Evolutionary conservation across 495 filamentous ascomycete genomes (phyloP).

Genomic region (Penicillium paxilli): DNA sequence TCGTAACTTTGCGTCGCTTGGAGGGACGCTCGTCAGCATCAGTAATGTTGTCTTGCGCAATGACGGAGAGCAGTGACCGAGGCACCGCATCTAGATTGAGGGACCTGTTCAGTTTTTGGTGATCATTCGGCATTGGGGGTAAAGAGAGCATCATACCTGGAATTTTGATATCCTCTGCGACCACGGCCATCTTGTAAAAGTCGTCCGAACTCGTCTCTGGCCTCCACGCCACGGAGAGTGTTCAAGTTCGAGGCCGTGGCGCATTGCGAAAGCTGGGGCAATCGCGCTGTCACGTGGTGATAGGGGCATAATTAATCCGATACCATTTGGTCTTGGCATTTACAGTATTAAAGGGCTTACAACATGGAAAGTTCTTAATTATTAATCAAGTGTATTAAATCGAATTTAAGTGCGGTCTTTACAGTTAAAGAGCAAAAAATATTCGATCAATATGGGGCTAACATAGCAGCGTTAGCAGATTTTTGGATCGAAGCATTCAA

Average conservation of each 20-base stretch:
- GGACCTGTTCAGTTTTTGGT: constrained; percentile 7
- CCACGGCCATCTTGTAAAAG: constrained; percentile 26
- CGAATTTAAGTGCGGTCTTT: no score
- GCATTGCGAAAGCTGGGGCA: constrained; percentile 5
- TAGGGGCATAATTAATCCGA: constrained; percentile 7
- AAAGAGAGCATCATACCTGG: constrained; percentile 18
- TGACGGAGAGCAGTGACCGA: constrained; percentile 22
- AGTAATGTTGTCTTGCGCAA: constrained; percentile 14
- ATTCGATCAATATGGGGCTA: no score
- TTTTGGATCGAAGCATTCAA: no score
- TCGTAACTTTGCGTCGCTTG: constrained; percentile 40
- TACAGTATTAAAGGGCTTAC: no score
- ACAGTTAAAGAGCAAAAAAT: no score
- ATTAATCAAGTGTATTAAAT: no score
- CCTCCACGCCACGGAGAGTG: constrained; percentile 4
- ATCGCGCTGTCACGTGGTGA: constrained; percentile 30
- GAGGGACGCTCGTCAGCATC: constrained; percentile 19
- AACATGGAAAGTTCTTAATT: no score
- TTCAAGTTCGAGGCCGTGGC: background rate
- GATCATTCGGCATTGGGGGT: background rate
- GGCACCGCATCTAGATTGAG: constrained; percentile 25
- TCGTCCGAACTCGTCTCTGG: background rate
- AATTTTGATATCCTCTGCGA: constrained; percentile 19
- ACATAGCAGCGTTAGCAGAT: no score
- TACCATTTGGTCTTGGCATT: no score